Base-by-base conservation (phyloP, 1,139 yeast genomes). In the Suhomyces bribrorum region DNA sequence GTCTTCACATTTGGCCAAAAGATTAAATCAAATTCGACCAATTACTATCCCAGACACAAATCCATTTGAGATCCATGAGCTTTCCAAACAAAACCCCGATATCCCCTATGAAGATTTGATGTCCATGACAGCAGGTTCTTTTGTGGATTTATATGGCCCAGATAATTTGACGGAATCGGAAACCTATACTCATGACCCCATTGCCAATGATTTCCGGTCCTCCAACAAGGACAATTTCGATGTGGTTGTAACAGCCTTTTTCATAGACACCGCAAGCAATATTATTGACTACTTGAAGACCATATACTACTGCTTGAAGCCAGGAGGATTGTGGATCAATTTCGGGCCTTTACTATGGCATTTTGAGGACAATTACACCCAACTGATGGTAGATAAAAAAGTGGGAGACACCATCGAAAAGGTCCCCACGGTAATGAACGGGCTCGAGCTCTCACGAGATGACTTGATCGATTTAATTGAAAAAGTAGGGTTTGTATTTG, bases 291-390 rank as follows among this genome's bases (percentile, higher is more conserved):
- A 88, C 44, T 46, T 89, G 31, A 73, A 70, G 39, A 66, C 87
- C 0, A 76, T 89, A 1, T 56, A 67, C 14, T 69, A 80, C 45
- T 66, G 78, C 14, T 56, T 87, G 40, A 66, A 66, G 32, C 57
- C 66, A 0, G 76, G 75, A 5, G 95, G 94, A 0, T 48, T 64
- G 11, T 88, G 96, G 96, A 69, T 87, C 40, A 89, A 89, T 57
- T 78, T 83, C 51, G 97, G 96, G 0, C 96, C 96, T 0, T 63
- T 88, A 18, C 61, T 85, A 37, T 88, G 96, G 94, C 96, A 89
- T 60, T 83, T 77, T 54, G 96, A 86, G 52, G 79, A 77, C 38
- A 78, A 75, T 34, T 62, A 57, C 17, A 61, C 58, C 17, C 53
- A 57, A 46, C 55, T 44, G 22, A 49, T 46, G 38, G 48, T 53